These are phyloP conservation scores for Brassica rapa DNA, from an alignment of 345 rosid species.

Conservation along the genomic window DNA sequence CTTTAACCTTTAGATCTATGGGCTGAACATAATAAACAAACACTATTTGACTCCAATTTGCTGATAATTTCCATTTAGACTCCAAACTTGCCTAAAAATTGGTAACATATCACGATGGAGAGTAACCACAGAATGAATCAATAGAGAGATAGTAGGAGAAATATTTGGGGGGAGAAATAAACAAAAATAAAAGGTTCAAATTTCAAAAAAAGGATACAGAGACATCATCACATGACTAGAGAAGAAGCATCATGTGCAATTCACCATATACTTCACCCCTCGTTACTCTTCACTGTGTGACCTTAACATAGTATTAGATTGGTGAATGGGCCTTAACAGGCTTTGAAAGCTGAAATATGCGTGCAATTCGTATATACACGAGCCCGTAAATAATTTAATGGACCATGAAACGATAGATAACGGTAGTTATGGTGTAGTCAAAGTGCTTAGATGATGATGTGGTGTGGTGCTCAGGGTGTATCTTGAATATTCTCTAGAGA, in stretches of 20 bases:
- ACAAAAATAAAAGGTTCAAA: background rate
- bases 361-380: background rate
- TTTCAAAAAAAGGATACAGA: background rate
- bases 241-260: background rate
- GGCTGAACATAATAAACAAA: background rate
- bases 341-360: background rate
- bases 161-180: background rate
- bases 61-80: background rate
- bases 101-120: background rate
- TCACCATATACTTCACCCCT: background rate
- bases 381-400: background rate
- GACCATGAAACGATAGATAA: background rate
- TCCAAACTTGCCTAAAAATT: background rate
- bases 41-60: background rate
- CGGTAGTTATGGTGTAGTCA: background rate
- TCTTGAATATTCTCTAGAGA: conserved; percentile 43
- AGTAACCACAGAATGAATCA: background rate
- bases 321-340: background rate
- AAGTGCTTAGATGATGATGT: background rate
- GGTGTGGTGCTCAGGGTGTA: background rate
- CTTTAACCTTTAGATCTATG: background rate
- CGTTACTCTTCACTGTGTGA: background rate
- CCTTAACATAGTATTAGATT: background rate
- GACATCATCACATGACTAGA: background rate
- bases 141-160: background rate